Percentiles rank a stretch among this genome's conserved stretches.
Conservation (phyloP, 2,329 filamentous ascomycete species). For the Colletotrichum sp. region DNA sequence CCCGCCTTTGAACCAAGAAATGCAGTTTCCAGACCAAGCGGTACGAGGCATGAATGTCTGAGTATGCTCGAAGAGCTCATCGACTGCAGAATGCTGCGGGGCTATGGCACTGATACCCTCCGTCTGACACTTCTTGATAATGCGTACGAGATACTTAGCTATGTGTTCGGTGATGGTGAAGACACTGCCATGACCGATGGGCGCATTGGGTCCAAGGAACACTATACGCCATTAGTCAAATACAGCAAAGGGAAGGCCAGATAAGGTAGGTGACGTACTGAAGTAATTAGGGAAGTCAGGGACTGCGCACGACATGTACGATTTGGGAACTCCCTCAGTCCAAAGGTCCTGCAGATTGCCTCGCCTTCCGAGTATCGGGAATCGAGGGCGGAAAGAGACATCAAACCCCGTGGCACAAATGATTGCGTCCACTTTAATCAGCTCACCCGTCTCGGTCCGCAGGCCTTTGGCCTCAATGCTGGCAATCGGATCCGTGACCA, state of each 20-base stretch:
- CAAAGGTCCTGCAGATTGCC: conserved; percentile 27
- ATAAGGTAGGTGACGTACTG: background rate
- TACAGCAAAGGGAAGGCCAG: accelerated
- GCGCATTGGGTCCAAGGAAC: conserved; percentile 25
- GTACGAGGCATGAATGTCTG: conserved; percentile 31
- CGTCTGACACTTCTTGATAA: conserved; percentile 30
- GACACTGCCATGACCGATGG: conserved; percentile 22
- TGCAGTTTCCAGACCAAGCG: conserved; percentile 33
- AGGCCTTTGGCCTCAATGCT: conserved; percentile 17
- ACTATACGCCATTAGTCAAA: background rate
- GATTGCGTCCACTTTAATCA: conserved; percentile 14
- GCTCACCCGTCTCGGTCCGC: background rate
- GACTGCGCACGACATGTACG: conserved; percentile 29
- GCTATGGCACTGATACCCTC: conserved; percentile 32
- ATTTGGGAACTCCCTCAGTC: conserved; percentile 25
- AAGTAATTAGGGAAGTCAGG: conserved; percentile 32
- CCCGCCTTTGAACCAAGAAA: conserved; percentile 33
- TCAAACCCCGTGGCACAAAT: conserved; percentile 26
- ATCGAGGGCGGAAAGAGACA: conserved; percentile 29
- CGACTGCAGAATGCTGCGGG: conserved; percentile 26
- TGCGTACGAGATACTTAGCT: conserved; percentile 34
- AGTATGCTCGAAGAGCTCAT: conserved; percentile 34
- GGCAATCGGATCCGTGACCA: conserved; percentile 24
- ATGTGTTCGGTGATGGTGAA: conserved; percentile 32
- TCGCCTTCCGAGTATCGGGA: conserved; percentile 23